Conservation (phyloP, 768 basidiomycete genomes). For the Lactarius vividus region DNA sequence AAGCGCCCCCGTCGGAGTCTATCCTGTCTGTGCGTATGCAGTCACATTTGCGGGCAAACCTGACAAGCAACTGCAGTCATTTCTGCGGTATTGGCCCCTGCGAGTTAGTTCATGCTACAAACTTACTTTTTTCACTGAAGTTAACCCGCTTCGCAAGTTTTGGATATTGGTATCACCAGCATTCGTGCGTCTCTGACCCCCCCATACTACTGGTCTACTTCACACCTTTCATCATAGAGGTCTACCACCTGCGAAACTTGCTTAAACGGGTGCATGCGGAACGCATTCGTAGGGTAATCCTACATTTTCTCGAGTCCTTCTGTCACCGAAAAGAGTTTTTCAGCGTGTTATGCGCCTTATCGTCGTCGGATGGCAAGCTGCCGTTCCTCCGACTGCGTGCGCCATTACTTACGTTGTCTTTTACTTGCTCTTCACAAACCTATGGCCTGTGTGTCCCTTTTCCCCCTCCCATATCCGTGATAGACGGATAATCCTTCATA, state of each 20-base stretch:
- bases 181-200: background rate
- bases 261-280: background rate
- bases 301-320: background rate
- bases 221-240: background rate
- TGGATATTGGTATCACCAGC: conserved; percentile 4
- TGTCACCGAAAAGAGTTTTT: background rate
- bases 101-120: background rate
- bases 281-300: background rate
- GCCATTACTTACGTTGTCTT: background rate
- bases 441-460: background rate
- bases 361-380: background rate
- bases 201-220: no score
- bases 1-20: background rate
- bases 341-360: background rate
- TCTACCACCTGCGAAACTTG: background rate
- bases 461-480: background rate
- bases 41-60: background rate
- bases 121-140: background rate
- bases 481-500: background rate
- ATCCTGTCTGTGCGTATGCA: background rate
- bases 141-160: background rate
- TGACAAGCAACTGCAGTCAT: background rate
- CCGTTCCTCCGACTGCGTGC: background rate
- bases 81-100: background rate
- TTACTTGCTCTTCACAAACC: background rate